phyloP scores from a whole-genome alignment of 2,329 filamentous ascomycete genomes.

The Aspergillus quadrilineatus region DNA sequence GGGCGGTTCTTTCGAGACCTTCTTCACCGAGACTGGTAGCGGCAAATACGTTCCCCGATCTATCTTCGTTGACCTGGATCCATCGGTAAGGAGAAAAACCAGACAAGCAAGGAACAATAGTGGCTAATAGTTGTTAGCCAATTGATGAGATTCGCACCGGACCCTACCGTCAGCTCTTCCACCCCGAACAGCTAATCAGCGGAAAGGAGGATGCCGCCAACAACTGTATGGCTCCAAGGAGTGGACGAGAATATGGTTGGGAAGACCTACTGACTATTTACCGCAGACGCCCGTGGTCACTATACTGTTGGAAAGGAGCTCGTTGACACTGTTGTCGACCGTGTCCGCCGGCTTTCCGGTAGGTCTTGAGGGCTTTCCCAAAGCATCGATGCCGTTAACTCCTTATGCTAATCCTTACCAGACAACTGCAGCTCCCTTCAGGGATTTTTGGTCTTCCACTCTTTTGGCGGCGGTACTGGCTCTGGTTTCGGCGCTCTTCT shows the following conservation, averaged over 20 bases:
- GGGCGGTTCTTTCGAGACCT: constrained; percentile 62
- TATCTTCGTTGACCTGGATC: constrained; percentile 67
- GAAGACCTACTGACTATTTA: constrained; percentile 17
- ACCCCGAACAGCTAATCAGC: constrained; percentile 65
- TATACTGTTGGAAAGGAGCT: constrained; percentile 69
- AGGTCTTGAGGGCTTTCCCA: constrained; percentile 22
- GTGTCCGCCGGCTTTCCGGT: constrained; percentile 64
- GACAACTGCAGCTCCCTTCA: constrained; percentile 67
- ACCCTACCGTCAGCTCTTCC: constrained; percentile 62
- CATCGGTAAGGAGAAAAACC: constrained; percentile 49
- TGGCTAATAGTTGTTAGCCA: constrained; percentile 42
- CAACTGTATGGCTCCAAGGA: constrained; percentile 52
- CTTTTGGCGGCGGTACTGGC: constrained; percentile 66
- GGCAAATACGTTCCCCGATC: constrained; percentile 69
- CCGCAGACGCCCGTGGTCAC: constrained; percentile 63
- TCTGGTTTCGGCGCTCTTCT: constrained; percentile 66
- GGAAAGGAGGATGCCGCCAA: constrained; percentile 70
- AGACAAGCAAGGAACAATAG: not conserved
- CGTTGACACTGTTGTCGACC: constrained; percentile 63
- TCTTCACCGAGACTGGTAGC: constrained; percentile 63
- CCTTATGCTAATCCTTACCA: constrained; percentile 24
- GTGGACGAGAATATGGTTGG: not conserved
- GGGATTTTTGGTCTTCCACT: constrained; percentile 68
- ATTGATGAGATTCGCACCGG: constrained; percentile 68
- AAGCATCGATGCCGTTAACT: not conserved